Conservation (phyloP, 345 rosid species). For the Salix purpurea region DNA sequence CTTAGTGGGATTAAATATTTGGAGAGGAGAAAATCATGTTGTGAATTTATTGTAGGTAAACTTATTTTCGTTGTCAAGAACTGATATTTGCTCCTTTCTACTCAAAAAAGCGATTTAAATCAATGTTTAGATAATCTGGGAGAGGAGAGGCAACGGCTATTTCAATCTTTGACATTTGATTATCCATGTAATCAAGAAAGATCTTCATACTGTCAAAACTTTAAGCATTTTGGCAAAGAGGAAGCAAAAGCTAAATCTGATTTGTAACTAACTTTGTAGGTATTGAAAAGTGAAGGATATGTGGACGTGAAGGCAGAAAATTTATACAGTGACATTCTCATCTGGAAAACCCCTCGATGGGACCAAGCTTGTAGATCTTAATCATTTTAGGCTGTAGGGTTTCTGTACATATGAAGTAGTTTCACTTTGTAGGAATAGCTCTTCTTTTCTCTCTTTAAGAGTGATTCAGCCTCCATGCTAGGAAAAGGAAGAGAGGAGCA, state of each 20-base stretch:
- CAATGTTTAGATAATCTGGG: background rate
- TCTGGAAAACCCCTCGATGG: slow-evolving; percentile 30
- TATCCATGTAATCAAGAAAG: background rate
- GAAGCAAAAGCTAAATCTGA: slow-evolving; percentile 4
- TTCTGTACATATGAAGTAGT: background rate
- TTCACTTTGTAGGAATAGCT: background rate
- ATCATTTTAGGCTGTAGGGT: background rate
- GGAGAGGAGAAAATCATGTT: no score
- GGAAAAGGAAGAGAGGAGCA: background rate
- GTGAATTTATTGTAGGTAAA: no score
- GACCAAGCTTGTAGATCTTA: background rate
- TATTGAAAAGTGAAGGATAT: slow-evolving; percentile 52
- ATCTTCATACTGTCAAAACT: background rate
- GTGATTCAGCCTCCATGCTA: no score
- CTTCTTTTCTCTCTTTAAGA: background rate
- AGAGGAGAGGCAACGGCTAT: background rate
- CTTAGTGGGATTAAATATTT: no score
- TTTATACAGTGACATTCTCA: slow-evolving; percentile 50
- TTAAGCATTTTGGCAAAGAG: background rate
- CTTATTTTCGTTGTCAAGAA: background rate
- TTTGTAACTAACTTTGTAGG: slow-evolving; percentile 39
- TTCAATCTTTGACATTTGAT: background rate
- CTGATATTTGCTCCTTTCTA: background rate
- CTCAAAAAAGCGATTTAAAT: background rate
- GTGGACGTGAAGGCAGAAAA: slow-evolving; percentile 59